Evolutionary conservation across 768 basidiomycete species (phyloP), one percentile per base, ranked within the genome.

Genomic region (Infundibulicybe gibba): DNA sequence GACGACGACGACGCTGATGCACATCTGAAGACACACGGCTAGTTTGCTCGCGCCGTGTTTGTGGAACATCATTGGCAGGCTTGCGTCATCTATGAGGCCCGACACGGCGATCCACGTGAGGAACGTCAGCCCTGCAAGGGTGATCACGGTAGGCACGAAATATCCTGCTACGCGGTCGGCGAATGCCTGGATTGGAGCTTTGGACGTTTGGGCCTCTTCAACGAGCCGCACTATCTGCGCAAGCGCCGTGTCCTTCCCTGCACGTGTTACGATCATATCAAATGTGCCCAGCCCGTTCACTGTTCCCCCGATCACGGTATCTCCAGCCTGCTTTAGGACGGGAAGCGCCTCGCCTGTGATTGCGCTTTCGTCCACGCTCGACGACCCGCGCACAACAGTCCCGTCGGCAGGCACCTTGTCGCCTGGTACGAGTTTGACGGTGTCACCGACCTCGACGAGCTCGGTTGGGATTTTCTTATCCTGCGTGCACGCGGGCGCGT

Each of bases 381-480:
- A 94, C 3, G 85, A 82, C 3, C 97, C 97, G 41, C 79, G 76
- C 32, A 94, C 61, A 43, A 99, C 91, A 2, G 83, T 87, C 4
- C 97, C 97, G 57, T 99, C 97, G 2, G 97, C 94, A 2, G 97
- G 92, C 3, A 98, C 76, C 67, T 94, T 97, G 61, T 98, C 95
- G 3, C 97, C 97, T 0, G 97, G 95, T 1, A 97, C 90, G 48
- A 99, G 75, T 56, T 97, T 94, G 60, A 97, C 83, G 2, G 76
- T 84, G 60, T 99, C 97, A 1, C 92, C 91, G 35, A 94, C 88
- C 66, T 98, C 91, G 0, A 98, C 84, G 41, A 98, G 81, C 61
- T 98, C 97, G 0, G 93, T 97, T 3, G 95, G 77, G 25, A 99
- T 88, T 62, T 81, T 87, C 68, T 94, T 92, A 63, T 97, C 92